phyloP scores from a whole-genome alignment of 2,329 filamentous ascomycete species.

The Ascochyta viciae-villosae region DNA sequence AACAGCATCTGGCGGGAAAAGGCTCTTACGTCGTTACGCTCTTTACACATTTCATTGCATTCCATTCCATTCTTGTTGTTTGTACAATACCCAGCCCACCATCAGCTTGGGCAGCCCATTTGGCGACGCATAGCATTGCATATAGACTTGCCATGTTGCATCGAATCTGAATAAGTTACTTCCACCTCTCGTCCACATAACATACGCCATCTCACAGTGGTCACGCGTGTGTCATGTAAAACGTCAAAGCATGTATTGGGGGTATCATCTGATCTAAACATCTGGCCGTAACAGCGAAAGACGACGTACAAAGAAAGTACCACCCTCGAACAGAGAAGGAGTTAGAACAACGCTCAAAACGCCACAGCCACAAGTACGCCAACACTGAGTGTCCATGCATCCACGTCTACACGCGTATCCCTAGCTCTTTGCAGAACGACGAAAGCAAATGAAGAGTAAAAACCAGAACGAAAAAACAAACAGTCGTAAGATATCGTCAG shows the following conservation, averaged over 20 bases:
- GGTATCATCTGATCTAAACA: conserved; percentile 25
- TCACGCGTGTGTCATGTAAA: background rate
- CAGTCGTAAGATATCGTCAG: background rate
- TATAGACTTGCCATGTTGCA: conserved; percentile 1
- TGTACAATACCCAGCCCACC: conserved; percentile 16
- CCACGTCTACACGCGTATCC: background rate
- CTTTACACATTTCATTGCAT: conserved; percentile 5
- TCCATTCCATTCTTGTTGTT: background rate
- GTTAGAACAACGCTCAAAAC: background rate
- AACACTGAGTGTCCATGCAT: background rate
- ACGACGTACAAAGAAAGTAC: background rate
- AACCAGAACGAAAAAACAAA: background rate
- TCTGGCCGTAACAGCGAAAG: background rate
- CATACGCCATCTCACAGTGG: background rate
- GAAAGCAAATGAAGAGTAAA: background rate
- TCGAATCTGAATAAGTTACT: conserved; percentile 2
- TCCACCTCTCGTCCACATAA: background rate
- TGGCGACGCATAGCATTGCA: conserved; percentile 2
- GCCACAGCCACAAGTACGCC: background rate
- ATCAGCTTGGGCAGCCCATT: conserved; percentile 1
- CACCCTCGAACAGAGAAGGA: background rate
- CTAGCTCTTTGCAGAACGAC: background rate
- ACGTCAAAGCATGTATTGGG: conserved; percentile 6
- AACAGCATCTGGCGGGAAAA: conserved; percentile 8
- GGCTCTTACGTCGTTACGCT: conserved; percentile 13